Conservation (phyloP, 2,329 filamentous ascomycete species). For the Aphanocladium album region DNA sequence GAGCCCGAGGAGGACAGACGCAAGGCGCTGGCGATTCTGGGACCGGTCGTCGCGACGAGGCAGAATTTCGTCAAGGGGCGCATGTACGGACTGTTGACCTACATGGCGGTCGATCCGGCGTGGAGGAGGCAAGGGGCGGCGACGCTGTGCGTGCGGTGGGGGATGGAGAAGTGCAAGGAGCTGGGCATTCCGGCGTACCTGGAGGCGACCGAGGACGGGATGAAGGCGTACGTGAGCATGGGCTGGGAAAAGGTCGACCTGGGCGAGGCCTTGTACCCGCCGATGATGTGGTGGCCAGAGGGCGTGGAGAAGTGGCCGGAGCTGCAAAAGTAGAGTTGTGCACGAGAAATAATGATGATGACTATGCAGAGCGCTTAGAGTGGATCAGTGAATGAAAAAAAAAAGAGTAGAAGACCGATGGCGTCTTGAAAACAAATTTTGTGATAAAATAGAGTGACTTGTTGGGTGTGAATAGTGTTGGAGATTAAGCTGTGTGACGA, state of each 20-base stretch:
- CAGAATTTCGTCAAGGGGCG: neutral
- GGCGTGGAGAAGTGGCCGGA: slow-evolving; percentile 7
- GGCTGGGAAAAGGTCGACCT: slow-evolving; percentile 5
- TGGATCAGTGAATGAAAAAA: too few relatives aligned
- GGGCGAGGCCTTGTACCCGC: neutral
- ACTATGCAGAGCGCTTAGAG: too few relatives aligned
- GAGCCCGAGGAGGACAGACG: neutral
- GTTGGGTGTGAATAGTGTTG: too few relatives aligned
- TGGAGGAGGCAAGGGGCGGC: slow-evolving; percentile 10
- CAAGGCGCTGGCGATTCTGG: neutral
- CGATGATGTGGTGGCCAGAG: slow-evolving; percentile 14
- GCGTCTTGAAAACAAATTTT: too few relatives aligned
- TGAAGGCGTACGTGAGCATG: slow-evolving; percentile 1
- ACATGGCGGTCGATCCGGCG: slow-evolving; percentile 5
- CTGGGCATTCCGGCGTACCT: slow-evolving; percentile 10
- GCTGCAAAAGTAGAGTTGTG: neutral
- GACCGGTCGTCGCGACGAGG: neutral
- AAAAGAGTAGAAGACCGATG: too few relatives aligned
- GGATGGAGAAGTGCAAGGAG: slow-evolving; percentile 8
- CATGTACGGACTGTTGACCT: slow-evolving; percentile 1
- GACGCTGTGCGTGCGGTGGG: slow-evolving; percentile 8
- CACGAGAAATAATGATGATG: neutral
- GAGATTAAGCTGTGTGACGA: too few relatives aligned
- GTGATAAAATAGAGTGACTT: too few relatives aligned
- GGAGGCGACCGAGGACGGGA: slow-evolving; percentile 9